Base-by-base conservation (phyloP, 306 rosid genomes). In the Dryas alaskensis region DNA sequence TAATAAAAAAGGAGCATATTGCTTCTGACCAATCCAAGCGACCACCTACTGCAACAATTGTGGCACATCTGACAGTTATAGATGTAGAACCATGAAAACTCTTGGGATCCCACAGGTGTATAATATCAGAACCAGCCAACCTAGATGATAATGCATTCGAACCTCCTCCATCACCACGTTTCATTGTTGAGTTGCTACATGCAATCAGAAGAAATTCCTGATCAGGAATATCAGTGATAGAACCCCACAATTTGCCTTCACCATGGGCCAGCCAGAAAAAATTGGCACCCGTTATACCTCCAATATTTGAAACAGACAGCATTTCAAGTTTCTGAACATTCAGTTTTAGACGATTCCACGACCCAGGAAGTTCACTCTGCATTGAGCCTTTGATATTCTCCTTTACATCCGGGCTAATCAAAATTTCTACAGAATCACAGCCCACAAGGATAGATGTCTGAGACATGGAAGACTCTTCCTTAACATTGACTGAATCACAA, bases 161-260 rank as follows among this genome's bases (percentile, higher is more conserved):
- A 69, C 96, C 96, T 70, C 85, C 96, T 70, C 98, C 98, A 84
- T 91, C 92, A 75, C 98, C 98, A 66, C 98, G 91, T 78, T 89
- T 91, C 83, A 82, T 65, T 51, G 87, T 76, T 37, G 92, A 84
- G 86, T 88, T 87, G 80, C 85, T 84, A 81, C 97, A 91, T 10
- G 88, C 78, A 72, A 94, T 79, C 78, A 94, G 84, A 79, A 89
- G 90, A 81, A 94, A 88, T 86, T 91, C 96, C 49, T 81, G 86
- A 84, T 86, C 86, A 39, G 90, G 88, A 84, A 79, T 82, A 51
- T 81, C 89, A 49, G 86, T 81, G 60, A 87, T 69, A 59, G 67
- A 80, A 82, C 97, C 98, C 83, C 80, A 85, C 81, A 94, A 79
- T 88, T 87, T 83, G 43, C 98, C 98, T 84, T 94, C 97, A 51